Conservation (phyloP, 805 yeast species). For the Candida saitoana region DNA sequence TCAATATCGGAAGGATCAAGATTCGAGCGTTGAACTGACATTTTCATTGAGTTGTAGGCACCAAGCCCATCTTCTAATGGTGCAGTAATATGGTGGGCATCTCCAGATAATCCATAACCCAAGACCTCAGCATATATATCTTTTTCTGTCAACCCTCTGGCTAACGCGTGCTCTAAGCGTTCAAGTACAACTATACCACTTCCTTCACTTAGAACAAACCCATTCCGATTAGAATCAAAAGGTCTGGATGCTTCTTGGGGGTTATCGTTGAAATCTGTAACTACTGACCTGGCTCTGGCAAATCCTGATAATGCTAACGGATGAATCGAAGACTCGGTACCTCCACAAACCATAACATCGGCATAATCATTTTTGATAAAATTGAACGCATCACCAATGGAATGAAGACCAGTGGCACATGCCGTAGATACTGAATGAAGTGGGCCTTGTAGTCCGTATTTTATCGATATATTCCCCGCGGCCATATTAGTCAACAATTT, state of each 20-base stretch:
- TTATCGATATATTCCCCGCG: constrained; percentile 83
- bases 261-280: constrained; percentile 54
- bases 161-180: constrained; percentile 66
- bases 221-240: constrained; percentile 71
- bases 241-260: constrained; percentile 79
- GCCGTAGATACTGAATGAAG: constrained; percentile 89
- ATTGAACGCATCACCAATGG: constrained; percentile 89
- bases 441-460: constrained; percentile 75
- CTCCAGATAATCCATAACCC: constrained; percentile 91
- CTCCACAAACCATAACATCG: constrained; percentile 90
- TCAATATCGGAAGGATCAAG: constrained; percentile 49
- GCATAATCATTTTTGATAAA: constrained; percentile 78
- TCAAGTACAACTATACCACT: constrained; percentile 79
- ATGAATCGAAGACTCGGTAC: constrained; percentile 81
- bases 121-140: constrained; percentile 72
- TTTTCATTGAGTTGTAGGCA: constrained; percentile 75
- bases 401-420: constrained; percentile 93
- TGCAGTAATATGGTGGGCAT: constrained; percentile 89
- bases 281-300: constrained; percentile 80
- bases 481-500: constrained; percentile 87
- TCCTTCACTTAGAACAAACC: constrained; percentile 94
- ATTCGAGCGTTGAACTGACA: constrained; percentile 58
- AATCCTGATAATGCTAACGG: constrained; percentile 89
- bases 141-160: constrained; percentile 48
- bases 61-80: constrained; percentile 83